Percentiles rank a stretch among this genome's conserved stretches.
These are phyloP conservation scores for Candida caryicola DNA, from an alignment of 805 yeast genomes.

Conservation along the genomic window DNA sequence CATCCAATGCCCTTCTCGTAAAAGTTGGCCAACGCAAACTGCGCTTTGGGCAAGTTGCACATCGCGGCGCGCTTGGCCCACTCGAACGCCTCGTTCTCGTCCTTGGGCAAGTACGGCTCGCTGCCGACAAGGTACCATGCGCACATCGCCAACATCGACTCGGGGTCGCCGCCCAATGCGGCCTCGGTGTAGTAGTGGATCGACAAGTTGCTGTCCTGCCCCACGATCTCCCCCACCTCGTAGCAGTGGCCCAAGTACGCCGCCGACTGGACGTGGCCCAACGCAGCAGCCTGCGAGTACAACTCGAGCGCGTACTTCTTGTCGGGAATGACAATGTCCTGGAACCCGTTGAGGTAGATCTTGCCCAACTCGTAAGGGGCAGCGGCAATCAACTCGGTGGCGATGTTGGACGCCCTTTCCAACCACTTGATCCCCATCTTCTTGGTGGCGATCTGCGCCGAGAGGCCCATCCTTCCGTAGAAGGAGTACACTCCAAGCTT, in stretches of 20 bases:
- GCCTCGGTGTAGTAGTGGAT: slow-evolving; percentile 93
- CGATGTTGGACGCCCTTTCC: slow-evolving; percentile 78
- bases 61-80: slow-evolving; percentile 92
- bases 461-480: slow-evolving; percentile 79
- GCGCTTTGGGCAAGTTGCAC: slow-evolving; percentile 74
- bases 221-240: slow-evolving; percentile 74
- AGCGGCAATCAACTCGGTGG: slow-evolving; percentile 81
- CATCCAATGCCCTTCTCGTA: slow-evolving; percentile 88
- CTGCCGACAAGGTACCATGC: slow-evolving; percentile 96
- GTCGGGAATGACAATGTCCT: slow-evolving; percentile 85
- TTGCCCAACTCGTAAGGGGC: slow-evolving; percentile 92
- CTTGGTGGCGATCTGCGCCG: slow-evolving; percentile 63
- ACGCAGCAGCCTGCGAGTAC: slow-evolving; percentile 82
- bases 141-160: slow-evolving; percentile 88
- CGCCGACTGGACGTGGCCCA: slow-evolving; percentile 81
- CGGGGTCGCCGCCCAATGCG: slow-evolving; percentile 82
- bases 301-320: slow-evolving; percentile 79
- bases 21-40: slow-evolving; percentile 79
- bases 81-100: slow-evolving; percentile 83
- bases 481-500: slow-evolving; percentile 86
- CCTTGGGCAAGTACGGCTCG: slow-evolving; percentile 74
- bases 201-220: slow-evolving; percentile 76
- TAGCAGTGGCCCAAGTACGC: slow-evolving; percentile 78
- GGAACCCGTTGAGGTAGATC: slow-evolving; percentile 78
- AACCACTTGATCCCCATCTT: slow-evolving; percentile 92